Evolutionary conservation across 768 basidiomycete species (phyloP).

Genomic region (Russula ochroleuca): DNA sequence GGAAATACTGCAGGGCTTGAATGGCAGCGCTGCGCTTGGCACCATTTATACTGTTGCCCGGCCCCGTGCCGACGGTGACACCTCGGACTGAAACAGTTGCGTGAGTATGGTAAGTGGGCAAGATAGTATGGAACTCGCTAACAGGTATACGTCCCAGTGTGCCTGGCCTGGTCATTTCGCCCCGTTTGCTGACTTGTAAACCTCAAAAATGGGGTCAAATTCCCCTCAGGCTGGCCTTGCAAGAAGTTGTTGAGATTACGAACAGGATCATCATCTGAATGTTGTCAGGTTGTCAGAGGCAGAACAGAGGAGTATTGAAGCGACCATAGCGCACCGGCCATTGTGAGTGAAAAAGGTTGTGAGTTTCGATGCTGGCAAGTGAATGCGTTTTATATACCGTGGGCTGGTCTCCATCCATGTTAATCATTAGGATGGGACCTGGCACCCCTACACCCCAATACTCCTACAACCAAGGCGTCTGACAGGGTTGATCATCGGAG

Average conservation of each 20-base stretch:
- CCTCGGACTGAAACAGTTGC: not conserved
- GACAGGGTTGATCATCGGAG: not conserved
- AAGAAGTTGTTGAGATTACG: constrained; percentile 16
- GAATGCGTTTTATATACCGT: not conserved
- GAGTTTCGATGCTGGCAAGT: not conserved
- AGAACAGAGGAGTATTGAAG: not conserved
- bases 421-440: not conserved
- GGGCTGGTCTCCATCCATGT: not conserved
- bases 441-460: constrained; percentile 11
- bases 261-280: not conserved
- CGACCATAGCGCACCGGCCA: not conserved
- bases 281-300: constrained; percentile 11
- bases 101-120: not conserved
- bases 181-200: not conserved
- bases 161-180: not conserved
- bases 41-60: accelerated
- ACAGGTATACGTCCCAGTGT: constrained; percentile 7
- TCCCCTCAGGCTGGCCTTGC: not conserved
- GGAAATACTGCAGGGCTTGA: constrained; percentile 4
- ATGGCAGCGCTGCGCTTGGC: constrained; percentile 7
- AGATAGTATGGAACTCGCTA: not conserved
- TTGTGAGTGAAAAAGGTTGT: not conserved
- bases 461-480: constrained; percentile 5
- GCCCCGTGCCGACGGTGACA: not conserved
- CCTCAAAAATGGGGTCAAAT: not conserved